Percentiles rank a stretch among this genome's conserved stretches.
phyloP scores from a whole-genome alignment of 2,329 filamentous ascomycete genomes.

The Talaromyces sp. region DNA sequence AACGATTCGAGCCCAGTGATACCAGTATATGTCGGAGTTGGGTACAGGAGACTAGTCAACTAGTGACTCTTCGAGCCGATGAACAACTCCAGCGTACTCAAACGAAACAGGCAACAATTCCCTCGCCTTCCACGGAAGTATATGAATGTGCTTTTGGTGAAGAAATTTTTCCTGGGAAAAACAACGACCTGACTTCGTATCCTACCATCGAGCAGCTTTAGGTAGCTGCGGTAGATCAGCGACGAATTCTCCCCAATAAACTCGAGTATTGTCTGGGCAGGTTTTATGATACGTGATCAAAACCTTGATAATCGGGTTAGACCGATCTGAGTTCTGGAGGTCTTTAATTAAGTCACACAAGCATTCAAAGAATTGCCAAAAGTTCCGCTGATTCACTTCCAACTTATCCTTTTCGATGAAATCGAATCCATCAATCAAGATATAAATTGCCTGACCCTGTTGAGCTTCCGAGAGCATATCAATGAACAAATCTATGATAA shows the following conservation, averaged over 20 bases:
- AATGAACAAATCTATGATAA: not conserved
- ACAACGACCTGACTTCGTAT: not conserved
- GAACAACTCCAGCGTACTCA: not conserved
- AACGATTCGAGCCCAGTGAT: not conserved
- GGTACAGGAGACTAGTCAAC: not conserved
- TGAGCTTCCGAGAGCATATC: not conserved
- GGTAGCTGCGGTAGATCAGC: not conserved
- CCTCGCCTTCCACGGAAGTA: not conserved
- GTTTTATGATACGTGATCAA: not conserved
- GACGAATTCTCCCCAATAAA: not conserved
- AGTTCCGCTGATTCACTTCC: not conserved
- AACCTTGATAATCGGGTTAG: not conserved
- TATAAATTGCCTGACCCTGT: not conserved
- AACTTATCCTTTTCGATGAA: not conserved
- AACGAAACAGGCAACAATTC: not conserved
- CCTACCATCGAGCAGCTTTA: not conserved
- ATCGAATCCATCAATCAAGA: not conserved
- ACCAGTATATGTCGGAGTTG: too few relatives aligned
- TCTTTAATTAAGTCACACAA: not conserved
- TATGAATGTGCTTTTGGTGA: not conserved
- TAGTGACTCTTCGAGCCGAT: not conserved
- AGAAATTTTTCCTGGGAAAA: not conserved
- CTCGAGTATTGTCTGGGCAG: not conserved
- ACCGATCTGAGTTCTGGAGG: not conserved
- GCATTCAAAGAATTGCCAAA: not conserved